Evolutionary conservation across 805 yeast genomes (phyloP).

Genomic region (Monosporozyma unispora): DNA sequence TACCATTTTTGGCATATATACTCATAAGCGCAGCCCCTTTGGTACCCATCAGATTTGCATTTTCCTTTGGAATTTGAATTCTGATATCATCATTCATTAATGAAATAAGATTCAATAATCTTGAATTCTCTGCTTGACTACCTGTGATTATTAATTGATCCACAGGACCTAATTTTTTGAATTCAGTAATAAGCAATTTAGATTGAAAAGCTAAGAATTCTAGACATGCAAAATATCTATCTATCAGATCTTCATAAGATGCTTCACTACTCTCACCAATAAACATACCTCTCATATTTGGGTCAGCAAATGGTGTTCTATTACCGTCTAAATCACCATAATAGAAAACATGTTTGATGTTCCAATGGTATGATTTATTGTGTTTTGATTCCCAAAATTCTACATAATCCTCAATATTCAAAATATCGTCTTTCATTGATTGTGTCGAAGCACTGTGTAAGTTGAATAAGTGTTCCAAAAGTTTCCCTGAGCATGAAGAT

Average conservation of each 20-base stretch:
- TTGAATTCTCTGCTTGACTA: constrained; percentile 41
- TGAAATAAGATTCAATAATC: constrained; percentile 32
- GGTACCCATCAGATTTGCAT: constrained; percentile 15
- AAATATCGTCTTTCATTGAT: constrained; percentile 11
- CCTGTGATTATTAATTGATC: constrained; percentile 36
- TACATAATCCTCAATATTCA: constrained; percentile 17
- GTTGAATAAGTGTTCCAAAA: constrained; percentile 40
- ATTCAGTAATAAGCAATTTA: constrained; percentile 31
- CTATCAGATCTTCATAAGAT: constrained; percentile 29
- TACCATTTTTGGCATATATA: constrained; percentile 6
- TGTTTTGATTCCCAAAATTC: constrained; percentile 8
- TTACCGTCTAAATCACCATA: constrained; percentile 54
- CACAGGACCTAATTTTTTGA: constrained; percentile 8
- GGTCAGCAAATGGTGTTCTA: constrained; percentile 47
- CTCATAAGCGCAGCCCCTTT: constrained; percentile 18
- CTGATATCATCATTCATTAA: constrained; percentile 13
- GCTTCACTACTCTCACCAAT: constrained; percentile 39
- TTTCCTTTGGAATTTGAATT: constrained; percentile 10
- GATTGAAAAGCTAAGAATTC: constrained; percentile 49
- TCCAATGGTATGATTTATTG: constrained; percentile 17
- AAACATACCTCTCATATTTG: constrained; percentile 39
- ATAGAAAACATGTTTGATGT: constrained; percentile 33
- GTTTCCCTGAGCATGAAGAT: constrained; percentile 48
- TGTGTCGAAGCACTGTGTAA: constrained; percentile 31
- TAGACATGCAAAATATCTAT: constrained; percentile 37